Evolutionary conservation across 371 early-diverging fungal species (phyloP).

Genomic region (Massospora cicadina): DNA sequence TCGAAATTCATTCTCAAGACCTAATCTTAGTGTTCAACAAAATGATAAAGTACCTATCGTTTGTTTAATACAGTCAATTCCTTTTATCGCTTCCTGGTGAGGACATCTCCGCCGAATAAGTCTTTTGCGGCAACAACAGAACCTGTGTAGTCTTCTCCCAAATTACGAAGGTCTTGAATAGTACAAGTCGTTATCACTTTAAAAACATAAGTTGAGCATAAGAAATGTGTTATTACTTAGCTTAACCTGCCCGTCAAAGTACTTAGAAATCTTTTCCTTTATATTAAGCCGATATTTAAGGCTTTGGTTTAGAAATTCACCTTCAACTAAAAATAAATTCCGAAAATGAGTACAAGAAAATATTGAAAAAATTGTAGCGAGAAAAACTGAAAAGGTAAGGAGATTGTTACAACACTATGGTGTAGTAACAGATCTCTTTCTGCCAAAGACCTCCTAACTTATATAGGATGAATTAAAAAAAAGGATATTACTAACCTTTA

Average conservation of each 20-base stretch:
- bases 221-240: background rate
- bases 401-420: background rate
- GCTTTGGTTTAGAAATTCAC: background rate
- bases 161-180: slow-evolving; percentile 1
- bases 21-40: background rate
- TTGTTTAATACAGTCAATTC: background rate
- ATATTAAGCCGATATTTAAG: slow-evolving; percentile 1
- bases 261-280: background rate
- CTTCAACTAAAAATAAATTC: background rate
- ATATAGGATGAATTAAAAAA: background rate
- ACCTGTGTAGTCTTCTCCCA: slow-evolving; percentile 5
- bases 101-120: background rate
- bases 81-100: background rate
- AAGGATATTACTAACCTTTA: background rate
- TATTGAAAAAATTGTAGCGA: too few species aligned
- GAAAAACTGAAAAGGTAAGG: background rate
- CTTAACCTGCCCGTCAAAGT: slow-evolving; percentile 5
- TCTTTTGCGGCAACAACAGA: slow-evolving; percentile 5
- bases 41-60: background rate
- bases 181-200: slow-evolving; percentile 7
- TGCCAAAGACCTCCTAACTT: too few species aligned
- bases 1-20: background rate
- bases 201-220: background rate
- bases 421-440: too few species aligned
- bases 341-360: background rate